These are phyloP conservation scores for Asterophora lycoperdoides DNA, from an alignment of 768 basidiomycete species.

Conservation along the genomic window DNA sequence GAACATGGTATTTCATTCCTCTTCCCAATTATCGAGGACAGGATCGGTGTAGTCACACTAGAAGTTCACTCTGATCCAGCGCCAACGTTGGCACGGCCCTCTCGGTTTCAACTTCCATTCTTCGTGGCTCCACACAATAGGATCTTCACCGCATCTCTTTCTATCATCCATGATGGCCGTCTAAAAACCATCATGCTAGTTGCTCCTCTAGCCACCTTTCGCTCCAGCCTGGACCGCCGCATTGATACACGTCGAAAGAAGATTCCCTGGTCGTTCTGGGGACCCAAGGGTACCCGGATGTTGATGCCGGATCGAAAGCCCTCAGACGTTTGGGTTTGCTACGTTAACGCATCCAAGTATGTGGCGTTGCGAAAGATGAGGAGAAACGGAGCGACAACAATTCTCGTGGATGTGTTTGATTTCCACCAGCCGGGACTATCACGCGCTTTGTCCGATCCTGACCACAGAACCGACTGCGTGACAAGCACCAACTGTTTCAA, in stretches of 20 bases:
- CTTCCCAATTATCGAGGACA: conserved; percentile 34
- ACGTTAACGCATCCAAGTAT: conserved; percentile 49
- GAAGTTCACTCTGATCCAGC: conserved; percentile 52
- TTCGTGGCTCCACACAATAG: conserved; percentile 36
- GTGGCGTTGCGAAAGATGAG: conserved; percentile 17
- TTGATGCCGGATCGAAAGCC: conserved; percentile 27
- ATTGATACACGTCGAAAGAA: conserved; percentile 15
- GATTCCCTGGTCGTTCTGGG: conserved; percentile 52
- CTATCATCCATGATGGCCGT: conserved; percentile 26
- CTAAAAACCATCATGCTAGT: conserved; percentile 36
- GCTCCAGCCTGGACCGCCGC: conserved; percentile 29
- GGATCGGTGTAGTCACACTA: conserved; percentile 28
- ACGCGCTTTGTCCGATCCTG: conserved; percentile 19
- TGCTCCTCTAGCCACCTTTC: conserved; percentile 36
- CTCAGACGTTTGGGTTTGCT: conserved; percentile 54
- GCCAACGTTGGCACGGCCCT: conserved; percentile 38
- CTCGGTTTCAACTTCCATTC: conserved; percentile 41
- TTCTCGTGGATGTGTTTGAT: conserved; percentile 41
- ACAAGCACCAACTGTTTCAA: not conserved
- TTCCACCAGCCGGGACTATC: conserved; percentile 43
- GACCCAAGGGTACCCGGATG: conserved; percentile 43
- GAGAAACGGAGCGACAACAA: conserved; percentile 4
- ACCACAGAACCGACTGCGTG: not conserved
- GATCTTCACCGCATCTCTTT: conserved; percentile 44
- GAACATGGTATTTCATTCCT: conserved; percentile 35